Conservation (phyloP, 139 green algal genomes). For the Edaphochlamys debaryana region DNA sequence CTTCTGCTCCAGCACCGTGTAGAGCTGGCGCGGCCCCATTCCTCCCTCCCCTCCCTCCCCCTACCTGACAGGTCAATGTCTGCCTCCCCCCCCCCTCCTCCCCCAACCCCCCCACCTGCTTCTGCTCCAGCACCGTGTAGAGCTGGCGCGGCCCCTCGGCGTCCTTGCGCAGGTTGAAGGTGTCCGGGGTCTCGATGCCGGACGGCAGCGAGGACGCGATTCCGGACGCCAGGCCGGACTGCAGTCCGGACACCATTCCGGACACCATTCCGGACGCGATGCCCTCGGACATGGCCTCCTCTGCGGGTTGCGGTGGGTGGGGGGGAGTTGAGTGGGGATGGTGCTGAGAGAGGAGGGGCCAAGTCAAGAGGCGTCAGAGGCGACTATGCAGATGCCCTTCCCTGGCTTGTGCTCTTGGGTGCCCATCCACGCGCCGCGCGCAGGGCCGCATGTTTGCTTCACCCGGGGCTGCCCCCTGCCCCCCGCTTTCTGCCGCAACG, state of each 20-base stretch:
- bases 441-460: too few relatives aligned
- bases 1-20: constrained; percentile 84
- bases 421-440: too few relatives aligned
- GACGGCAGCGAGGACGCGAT: constrained; percentile 78
- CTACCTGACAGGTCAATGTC: too few relatives aligned
- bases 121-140: constrained; percentile 82
- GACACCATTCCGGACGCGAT: constrained; percentile 54
- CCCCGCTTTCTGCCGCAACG: too few relatives aligned
- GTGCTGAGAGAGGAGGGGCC: too few relatives aligned
- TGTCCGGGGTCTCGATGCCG: constrained; percentile 87
- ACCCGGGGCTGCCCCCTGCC: too few relatives aligned
- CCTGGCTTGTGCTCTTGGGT: too few relatives aligned
- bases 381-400: too few relatives aligned
- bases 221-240: constrained; percentile 71
- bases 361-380: too few relatives aligned
- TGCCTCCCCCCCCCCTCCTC: too few relatives aligned
- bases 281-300: constrained; percentile 70
- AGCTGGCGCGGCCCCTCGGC: constrained; percentile 55
- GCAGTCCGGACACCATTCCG: constrained; percentile 67
- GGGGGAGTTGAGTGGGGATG: too few relatives aligned
- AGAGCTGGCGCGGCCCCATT: constrained; percentile 55
- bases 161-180: constrained; percentile 92
- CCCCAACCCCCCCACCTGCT: constrained; percentile 42
- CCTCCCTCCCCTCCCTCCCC: background rate
- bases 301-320: background rate